Conservation (phyloP, 2,329 filamentous ascomycete genomes). For the Fusarium proliferatum region DNA sequence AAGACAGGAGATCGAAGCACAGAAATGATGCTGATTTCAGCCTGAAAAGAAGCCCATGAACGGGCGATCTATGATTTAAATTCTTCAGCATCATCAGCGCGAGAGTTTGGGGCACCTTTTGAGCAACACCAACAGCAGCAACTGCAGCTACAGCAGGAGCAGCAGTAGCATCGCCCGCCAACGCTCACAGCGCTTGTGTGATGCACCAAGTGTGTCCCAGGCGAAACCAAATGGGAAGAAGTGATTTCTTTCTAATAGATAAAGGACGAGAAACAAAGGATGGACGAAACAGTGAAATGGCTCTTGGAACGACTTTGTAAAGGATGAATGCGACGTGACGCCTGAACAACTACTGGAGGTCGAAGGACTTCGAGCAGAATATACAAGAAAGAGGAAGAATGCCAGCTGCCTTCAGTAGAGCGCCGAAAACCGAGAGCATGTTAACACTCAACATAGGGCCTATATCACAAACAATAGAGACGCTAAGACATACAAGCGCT, state of each 20-base stretch:
- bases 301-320: neutral
- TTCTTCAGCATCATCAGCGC: neutral
- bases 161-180: fast-evolving
- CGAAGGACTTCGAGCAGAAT: neutral
- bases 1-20: neutral
- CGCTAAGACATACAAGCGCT: fast-evolving
- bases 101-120: neutral
- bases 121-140: neutral
- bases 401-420: no score
- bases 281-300: neutral
- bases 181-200: neutral
- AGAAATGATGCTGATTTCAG: neutral
- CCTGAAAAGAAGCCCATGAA: no score
- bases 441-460: fast-evolving
- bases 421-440: neutral
- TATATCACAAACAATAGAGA: neutral
- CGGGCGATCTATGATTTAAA: fast-evolving
- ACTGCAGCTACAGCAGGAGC: no score
- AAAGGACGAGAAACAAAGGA: neutral
- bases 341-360: neutral
- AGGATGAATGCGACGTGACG: neutral
- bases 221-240: neutral
- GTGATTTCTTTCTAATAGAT: no score
- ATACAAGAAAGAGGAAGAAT: neutral
- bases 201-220: neutral